Evolutionary conservation across 768 basidiomycete genomes (phyloP), one percentile per base, ranked within the genome.

Genomic region (Omphalotus guepiniiformis): DNA sequence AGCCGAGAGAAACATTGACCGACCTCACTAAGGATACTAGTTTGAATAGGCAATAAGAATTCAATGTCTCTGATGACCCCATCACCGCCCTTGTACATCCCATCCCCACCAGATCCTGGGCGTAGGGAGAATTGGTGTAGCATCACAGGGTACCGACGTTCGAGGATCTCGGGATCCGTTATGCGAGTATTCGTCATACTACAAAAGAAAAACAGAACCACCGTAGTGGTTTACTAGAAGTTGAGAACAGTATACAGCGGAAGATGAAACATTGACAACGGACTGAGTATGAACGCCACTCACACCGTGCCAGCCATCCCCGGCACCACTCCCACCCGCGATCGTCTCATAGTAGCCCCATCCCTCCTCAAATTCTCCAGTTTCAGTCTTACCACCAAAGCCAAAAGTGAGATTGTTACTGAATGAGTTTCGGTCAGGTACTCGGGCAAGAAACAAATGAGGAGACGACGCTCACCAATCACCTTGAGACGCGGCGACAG

Each of bases 181-280:
- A 49, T 42, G 7, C 39, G 39, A 16, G 39, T 49, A 37, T 49
- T 30, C 32, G 25, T n/a, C n/a, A n/a, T n/a, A n/a, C n/a, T n/a
- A n/a, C n/a, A n/a, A n/a, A n/a, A n/a, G n/a, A n/a, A n/a, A n/a
- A n/a, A n/a, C n/a, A n/a, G n/a, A n/a, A n/a, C n/a, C n/a, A n/a
- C n/a, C n/a, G n/a, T n/a, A n/a, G n/a, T n/a, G n/a, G n/a, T n/a
- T n/a, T n/a, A n/a, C n/a, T n/a, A n/a, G n/a, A n/a, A n/a, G n/a
- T n/a, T n/a, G n/a, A n/a, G n/a, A n/a, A n/a, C n/a, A n/a, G n/a
- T n/a, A n/a, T n/a, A n/a, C n/a, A n/a, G n/a, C n/a, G n/a, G n/a
- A n/a, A n/a, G n/a, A n/a, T n/a, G n/a, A n/a, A n/a, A n/a, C n/a
- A n/a, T n/a, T n/a, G n/a, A n/a, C n/a, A n/a, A n/a, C n/a, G n/a